A percentile compares a stretch with the other conserved stretches of the same genome.
Conservation (phyloP, 1,139 yeast species). For the Protomyces lactucae-debilis region DNA sequence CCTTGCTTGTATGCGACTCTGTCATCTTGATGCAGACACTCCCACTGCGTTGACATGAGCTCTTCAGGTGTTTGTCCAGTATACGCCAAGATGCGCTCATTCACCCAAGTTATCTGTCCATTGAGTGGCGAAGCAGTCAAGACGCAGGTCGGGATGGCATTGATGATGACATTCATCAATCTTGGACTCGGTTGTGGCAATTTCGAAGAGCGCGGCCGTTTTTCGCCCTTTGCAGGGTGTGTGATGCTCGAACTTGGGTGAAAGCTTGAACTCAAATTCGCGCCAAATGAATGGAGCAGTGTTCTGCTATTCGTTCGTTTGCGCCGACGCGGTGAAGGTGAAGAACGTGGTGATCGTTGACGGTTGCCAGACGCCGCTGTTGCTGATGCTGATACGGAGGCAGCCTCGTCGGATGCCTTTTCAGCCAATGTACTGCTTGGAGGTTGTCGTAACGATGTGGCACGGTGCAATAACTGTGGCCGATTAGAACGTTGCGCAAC, state of each 20-base stretch:
- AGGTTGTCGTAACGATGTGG: neutral
- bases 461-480: neutral
- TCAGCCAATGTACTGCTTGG: neutral
- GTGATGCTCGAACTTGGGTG: neutral
- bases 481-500: neutral
- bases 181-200: conserved; percentile 26
- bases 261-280: conserved; percentile 8
- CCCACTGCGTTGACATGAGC: conserved; percentile 35
- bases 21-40: conserved; percentile 39
- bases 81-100: conserved; percentile 39
- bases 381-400: neutral
- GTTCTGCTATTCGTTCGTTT: conserved; percentile 8
- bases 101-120: conserved; percentile 40
- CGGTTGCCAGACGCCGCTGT: neutral
- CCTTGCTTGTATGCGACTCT: conserved; percentile 34
- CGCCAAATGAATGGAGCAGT: conserved; percentile 22
- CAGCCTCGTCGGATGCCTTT: neutral
- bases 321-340: conserved; percentile 12
- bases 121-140: conserved; percentile 39
- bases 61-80: conserved; percentile 39
- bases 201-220: neutral
- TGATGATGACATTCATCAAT: conserved; percentile 38
- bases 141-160: conserved; percentile 41
- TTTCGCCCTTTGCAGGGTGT: neutral
- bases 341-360: conserved; percentile 1